phyloP scores from a whole-genome alignment of 106 monocot genomes.

The Apostasia ramifera region DNA sequence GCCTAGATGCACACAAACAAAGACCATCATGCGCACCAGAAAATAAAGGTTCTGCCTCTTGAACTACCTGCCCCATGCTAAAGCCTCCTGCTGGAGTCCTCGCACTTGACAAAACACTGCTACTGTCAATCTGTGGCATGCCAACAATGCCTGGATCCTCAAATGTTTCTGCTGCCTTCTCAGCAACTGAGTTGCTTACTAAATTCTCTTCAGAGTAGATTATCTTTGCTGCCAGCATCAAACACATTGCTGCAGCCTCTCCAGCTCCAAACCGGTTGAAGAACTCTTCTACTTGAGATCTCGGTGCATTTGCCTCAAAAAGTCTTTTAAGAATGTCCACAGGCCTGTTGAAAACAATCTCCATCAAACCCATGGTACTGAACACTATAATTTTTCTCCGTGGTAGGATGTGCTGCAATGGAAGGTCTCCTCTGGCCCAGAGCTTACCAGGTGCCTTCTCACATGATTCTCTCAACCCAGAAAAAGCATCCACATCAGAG shows the following conservation, averaged over 20 bases:
- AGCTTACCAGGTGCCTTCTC: constrained; percentile 57
- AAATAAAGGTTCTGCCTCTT: constrained; percentile 88
- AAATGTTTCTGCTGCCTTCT: constrained; percentile 91
- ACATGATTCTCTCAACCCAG: constrained; percentile 32
- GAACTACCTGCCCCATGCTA: constrained; percentile 98
- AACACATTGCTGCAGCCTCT: constrained; percentile 95
- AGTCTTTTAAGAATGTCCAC: constrained; percentile 84
- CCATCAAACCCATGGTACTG: constrained; percentile 86
- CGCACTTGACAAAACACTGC: constrained; percentile 35
- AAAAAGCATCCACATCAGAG: constrained; percentile 48
- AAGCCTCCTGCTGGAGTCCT: constrained; percentile 74
- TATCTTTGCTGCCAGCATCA: constrained; percentile 75
- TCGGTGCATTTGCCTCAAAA: constrained; percentile 62
- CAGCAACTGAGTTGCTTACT: constrained; percentile 60
- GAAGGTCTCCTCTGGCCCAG: constrained; percentile 88
- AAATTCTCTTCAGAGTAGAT: constrained; percentile 55
- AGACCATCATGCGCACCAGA: constrained; percentile 97
- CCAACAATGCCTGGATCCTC: constrained; percentile 92
- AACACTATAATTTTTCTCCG: constrained; percentile 82
- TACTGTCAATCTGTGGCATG: constrained; percentile 72
- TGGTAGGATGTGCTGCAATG: constrained; percentile 87
- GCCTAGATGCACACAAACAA: constrained; percentile 84
- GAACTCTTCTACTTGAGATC: constrained; percentile 75
- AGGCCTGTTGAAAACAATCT: constrained; percentile 83
- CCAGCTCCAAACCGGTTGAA: constrained; percentile 84